Base-by-base conservation (phyloP, 2,329 filamentous ascomycete genomes). In the Penicillium sp. region DNA sequence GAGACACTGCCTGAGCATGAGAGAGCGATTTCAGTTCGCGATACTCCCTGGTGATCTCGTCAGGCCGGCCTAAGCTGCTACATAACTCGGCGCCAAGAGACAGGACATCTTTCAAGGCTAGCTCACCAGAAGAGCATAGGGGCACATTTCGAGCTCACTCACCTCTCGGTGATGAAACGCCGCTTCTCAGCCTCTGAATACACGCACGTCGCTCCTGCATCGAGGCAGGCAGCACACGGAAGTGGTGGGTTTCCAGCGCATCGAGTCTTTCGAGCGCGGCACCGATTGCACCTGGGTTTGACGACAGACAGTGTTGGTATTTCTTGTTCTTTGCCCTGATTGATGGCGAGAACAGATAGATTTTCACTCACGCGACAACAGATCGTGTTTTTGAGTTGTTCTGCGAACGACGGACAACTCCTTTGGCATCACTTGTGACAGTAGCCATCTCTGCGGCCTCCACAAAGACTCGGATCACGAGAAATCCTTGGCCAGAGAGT, bases 181-280 rank as follows among this genome's bases (percentile, higher is more conserved):
- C 66, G 57, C 43, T 66, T 67, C 37, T 68, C 66, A 6, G 63
- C 61, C 53, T 70, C 66, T 0, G 66, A 63, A 48, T 68, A 70
- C 11, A 67, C 54, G 50, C 67, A 69, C 12, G 52, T 40, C 5
- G 61, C 60, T 1, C 62, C 63, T 1, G 51, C 63, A 42, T 66
- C 65, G 29, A 62, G 59, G 39, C 66, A 68, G 8, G 64, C 60
- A 25, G 61, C 58, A 45, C 67, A 70, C 4, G 65, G 64, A n/a
- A 59, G 55, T 2, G 67, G 67, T 9, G 66, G 64, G 37, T 51
- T 65, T 5, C 66, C 66, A 26, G 58, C 59, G 46, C 67, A 70
- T 45, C 65, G 64, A 7, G 64, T 66, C 47, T 69, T 70, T 34
- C 67, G 56, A 38, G 51, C 57, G 27, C 66, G 63, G 48, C 67